Base-by-base conservation (phyloP, 2,329 filamentous ascomycete genomes). In the Fonsecaea multimorphosa region DNA sequence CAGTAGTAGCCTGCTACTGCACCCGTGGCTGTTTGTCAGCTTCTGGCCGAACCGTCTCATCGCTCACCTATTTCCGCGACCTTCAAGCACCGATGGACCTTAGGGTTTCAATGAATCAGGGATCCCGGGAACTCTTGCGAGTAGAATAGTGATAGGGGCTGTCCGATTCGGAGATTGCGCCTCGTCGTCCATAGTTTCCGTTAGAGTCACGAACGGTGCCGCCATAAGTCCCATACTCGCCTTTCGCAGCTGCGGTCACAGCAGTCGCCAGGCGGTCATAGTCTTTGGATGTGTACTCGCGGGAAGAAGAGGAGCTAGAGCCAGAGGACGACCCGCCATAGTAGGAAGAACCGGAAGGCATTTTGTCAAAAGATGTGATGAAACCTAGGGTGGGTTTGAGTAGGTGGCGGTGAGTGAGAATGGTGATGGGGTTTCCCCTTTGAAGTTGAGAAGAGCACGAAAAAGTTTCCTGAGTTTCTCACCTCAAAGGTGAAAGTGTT, bases 1-100 rank as follows among this genome's bases (percentile, higher is more conserved):
- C 44, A 49, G 44, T 24, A 49, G 44, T 22, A 49, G 44, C 44
- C 44, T 24, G 44, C 44, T 24, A 49, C 44, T 24, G 44, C 44
- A 11, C 19, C 19, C 44, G 11, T 24, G 19, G 9, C 22, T 49
- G 44, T 24, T 24, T 24, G 22, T 49, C 11, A 22, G 44, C 2
- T 49, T 24, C 44, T 24, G 22, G 44, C 44, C 7, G 8, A 19
- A 14, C 12, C 44, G 2, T 11, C 4, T 12, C 44, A 49, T 49
- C 22, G 22, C 44, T 24, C 24, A 49, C 44, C 44, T 49, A 8
- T 24, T n/a, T 49, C 22, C 24, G 7, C 2, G n/a, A 27, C 19
- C 3, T 24, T 9, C 19, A 24, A n/a, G n/a, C 9, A 24, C 22
- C 19, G 9, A 19, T n/a, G 12, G 6, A 12, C 8, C 38, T 40